Evolutionary conservation across 148 eudicot species (phyloP), one percentile per base, ranked within the genome.

Genomic region (Rhododendron williamsianum): DNA sequence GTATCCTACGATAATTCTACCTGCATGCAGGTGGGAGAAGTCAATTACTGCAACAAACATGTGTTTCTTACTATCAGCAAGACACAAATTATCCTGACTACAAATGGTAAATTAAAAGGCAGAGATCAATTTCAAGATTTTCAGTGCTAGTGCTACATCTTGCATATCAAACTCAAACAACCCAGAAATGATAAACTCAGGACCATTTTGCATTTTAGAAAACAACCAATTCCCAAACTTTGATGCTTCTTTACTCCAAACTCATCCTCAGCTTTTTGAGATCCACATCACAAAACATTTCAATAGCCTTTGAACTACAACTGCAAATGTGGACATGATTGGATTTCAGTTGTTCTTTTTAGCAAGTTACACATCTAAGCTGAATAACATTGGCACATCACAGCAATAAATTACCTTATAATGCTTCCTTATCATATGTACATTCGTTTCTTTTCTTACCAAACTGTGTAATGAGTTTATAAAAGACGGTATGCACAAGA

Each of bases 31-130:
- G 81, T 79, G 54, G 82, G 38, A 49, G 6, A 49, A 25, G 82
- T 33, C 69, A 54, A 30, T 19, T 80, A 54, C 67, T 16, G 27
- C 67, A 80, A 54, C 67, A 80, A 80, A 80, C 52, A 30, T 4
- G 82, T 30, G 82, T 80, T 80, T 80, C 69, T 19, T 54, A 30
- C 63, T 13, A 51, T 51, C 63, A 49, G 63, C 63, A 49, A 80
- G 33, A 80, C 15, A 80, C 54, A 48, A 30, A 12, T 30, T 23
- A 2, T 54, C 45, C 18, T 0, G 6, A 52, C 9, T 54, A 65
- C 69, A 54, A 80, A 80, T 80, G 35, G 60, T 13, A 80, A 15
- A 35, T 25, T n/a, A 79, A 2, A 46, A 11, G 21, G 36, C 67
- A 80, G 43, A 33, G 11, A 15, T 9, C 35, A 15, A 80, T 18